Conservation (phyloP, 306 rosid genomes). For the Quercus suber region DNA sequence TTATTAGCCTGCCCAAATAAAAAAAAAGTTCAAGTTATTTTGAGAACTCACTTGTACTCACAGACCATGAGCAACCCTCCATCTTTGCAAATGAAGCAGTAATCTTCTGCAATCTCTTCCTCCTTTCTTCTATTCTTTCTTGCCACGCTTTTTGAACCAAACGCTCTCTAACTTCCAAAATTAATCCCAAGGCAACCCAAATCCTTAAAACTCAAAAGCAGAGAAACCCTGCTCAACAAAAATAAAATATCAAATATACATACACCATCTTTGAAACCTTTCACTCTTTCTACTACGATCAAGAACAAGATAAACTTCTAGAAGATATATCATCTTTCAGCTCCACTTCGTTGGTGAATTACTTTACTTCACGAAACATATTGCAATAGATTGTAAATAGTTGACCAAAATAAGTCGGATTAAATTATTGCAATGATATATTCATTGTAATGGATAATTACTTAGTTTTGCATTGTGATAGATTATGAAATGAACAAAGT, state of each 20-base stretch:
- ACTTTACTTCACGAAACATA: too few species aligned
- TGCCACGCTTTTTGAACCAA: constrained; percentile 20
- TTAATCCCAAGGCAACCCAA: neutral
- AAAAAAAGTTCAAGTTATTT: neutral
- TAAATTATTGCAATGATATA: too few species aligned
- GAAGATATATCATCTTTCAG: neutral
- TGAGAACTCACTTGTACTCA: constrained; percentile 42
- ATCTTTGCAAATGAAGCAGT: constrained; percentile 62
- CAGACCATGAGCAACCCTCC: constrained; percentile 51
- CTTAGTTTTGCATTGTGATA: too few species aligned
- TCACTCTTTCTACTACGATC: neutral
- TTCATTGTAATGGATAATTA: too few species aligned
- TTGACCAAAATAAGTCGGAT: too few species aligned
- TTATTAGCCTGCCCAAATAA: too few species aligned
- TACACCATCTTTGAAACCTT: neutral
- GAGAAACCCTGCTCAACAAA: neutral
- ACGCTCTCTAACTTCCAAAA: neutral
- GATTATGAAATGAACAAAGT: too few species aligned
- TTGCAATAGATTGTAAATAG: too few species aligned
- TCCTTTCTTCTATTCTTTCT: constrained; percentile 30
- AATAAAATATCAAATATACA: neutral
- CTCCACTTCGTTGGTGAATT: neutral
- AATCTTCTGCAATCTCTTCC: constrained; percentile 55
- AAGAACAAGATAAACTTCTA: too few species aligned
- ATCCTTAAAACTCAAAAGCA: neutral